phyloP scores from a whole-genome alignment of 1,139 yeast genomes.

The Yamadazyma dendronema region DNA sequence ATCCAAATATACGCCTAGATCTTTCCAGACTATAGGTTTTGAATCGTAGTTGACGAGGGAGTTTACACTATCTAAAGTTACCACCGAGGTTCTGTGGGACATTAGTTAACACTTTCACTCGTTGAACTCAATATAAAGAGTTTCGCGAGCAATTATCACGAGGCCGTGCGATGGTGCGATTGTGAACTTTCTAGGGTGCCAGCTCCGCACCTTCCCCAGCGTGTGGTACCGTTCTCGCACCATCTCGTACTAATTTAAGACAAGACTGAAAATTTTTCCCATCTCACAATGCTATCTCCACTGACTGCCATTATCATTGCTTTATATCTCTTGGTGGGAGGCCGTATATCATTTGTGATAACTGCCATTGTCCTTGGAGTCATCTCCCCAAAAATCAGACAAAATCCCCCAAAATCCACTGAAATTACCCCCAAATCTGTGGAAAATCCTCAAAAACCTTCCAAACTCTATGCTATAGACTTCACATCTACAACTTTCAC shows the following conservation, averaged over 20 bases:
- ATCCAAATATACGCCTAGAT: constrained; percentile 58
- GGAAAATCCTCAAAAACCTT: too few relatives aligned
- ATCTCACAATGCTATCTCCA: constrained; percentile 10
- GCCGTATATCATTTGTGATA: constrained; percentile 26
- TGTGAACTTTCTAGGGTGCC: too few relatives aligned
- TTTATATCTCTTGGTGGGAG: constrained; percentile 20
- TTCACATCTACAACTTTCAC: constrained; percentile 39
- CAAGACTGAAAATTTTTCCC: neutral
- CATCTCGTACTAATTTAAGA: too few relatives aligned
- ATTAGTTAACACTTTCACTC: constrained; percentile 11
- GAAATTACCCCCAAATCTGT: neutral
- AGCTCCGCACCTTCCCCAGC: too few relatives aligned
- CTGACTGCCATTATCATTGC: constrained; percentile 8
- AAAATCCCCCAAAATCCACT: neutral
- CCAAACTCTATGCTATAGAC: constrained; percentile 45
- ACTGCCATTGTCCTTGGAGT: constrained; percentile 4
- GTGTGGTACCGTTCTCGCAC: too few relatives aligned
- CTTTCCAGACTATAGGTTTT: constrained; percentile 52
- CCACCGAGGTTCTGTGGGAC: constrained; percentile 11
- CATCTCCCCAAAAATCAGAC: neutral
- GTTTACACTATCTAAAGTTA: constrained; percentile 18
- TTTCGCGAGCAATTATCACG: too few relatives aligned
- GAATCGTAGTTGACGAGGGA: constrained; percentile 12
- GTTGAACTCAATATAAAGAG: too few relatives aligned
- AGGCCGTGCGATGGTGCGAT: too few relatives aligned